Conservation (phyloP, 768 basidiomycete genomes). For the Boletus reticuloceps region DNA sequence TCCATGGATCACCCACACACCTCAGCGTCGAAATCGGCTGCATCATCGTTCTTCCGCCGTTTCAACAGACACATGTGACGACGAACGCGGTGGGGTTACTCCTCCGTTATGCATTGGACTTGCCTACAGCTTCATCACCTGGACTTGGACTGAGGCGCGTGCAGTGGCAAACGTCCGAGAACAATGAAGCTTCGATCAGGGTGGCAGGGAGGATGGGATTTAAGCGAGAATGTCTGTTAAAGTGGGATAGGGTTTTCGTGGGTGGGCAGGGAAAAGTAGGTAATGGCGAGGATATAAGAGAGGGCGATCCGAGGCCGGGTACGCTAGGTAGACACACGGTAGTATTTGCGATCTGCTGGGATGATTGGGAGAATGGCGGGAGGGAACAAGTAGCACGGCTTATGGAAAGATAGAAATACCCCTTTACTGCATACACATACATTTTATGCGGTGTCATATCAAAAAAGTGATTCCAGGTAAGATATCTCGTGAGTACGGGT, state of each 20-base stretch:
- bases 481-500: background rate
- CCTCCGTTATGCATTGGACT: constrained; percentile 40
- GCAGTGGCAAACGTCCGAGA: constrained; percentile 50
- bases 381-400: constrained; percentile 3
- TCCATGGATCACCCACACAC: constrained; percentile 42
- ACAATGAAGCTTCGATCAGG: constrained; percentile 46
- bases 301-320: constrained; percentile 23
- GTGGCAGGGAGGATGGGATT: constrained; percentile 64
- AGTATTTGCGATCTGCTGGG: constrained; percentile 42
- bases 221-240: constrained; percentile 50
- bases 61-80: constrained; percentile 63
- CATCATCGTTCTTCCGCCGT: constrained; percentile 52
- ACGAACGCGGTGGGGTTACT: constrained; percentile 52
- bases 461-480: background rate
- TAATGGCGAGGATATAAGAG: constrained; percentile 35
- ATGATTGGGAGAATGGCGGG: constrained; percentile 27
- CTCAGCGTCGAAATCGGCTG: constrained; percentile 51
- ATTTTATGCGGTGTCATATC: background rate
- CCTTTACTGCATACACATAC: background rate
- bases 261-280: constrained; percentile 34
- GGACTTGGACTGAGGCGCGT: constrained; percentile 60
- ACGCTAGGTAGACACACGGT: constrained; percentile 37
- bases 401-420: constrained; percentile 6
- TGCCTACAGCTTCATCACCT: constrained; percentile 30
- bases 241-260: constrained; percentile 54